Base-by-base conservation (phyloP, 2,329 filamentous ascomycete genomes). In the Diplodia sapinea region DNA sequence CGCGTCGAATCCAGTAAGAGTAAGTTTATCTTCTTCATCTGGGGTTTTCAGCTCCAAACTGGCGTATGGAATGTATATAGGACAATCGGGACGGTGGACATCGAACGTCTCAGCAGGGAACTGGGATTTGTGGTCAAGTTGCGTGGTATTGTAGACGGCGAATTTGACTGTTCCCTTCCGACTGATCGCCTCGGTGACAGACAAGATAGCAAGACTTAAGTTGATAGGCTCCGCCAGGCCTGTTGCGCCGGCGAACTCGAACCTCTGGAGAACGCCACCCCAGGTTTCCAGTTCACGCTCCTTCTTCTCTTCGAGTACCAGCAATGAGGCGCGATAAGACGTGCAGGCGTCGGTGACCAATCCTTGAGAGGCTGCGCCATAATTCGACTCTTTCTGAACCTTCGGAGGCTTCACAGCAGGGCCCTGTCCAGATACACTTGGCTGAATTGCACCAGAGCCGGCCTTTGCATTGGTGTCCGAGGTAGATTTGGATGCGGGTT, bases 141-240 rank as follows among this genome's bases (percentile, higher is more conserved):
- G 23, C 2, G 23, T 26, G 23, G 23, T 26, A 9, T 55, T 7
- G 38, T 43, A 61, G 4, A 49, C 12, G 0, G 20, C 13, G 38
- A 61, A 61, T 47, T 55, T 33, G 51, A 55, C 1, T 31, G 38
- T 4, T 31, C n/a, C 11, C 1, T 23, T 23, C 26, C 38, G 29
- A n/a, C 43, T 63, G 15, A 63, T 51, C 15, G 52, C 56, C 50
- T 20, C 5, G 11, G 49, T 70, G 62, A 29, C 62, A 8, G n/a
- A 47, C 26, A 50, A 20, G 5, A 47, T 33, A 2, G n/a, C 56
- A 0, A 50, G 5, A 54, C 43, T 1, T 3, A 49, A n/a, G 47
- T 4, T n/a, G 23, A 4, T 2, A 9, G 29, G 23, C 23, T 26
- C 23, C 23, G 23, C 23, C 23, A 2, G 23, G 3, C 23, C 23